phyloP scores from a whole-genome alignment of 768 basidiomycete species.

The Trichaptum fuscoviolaceum region DNA sequence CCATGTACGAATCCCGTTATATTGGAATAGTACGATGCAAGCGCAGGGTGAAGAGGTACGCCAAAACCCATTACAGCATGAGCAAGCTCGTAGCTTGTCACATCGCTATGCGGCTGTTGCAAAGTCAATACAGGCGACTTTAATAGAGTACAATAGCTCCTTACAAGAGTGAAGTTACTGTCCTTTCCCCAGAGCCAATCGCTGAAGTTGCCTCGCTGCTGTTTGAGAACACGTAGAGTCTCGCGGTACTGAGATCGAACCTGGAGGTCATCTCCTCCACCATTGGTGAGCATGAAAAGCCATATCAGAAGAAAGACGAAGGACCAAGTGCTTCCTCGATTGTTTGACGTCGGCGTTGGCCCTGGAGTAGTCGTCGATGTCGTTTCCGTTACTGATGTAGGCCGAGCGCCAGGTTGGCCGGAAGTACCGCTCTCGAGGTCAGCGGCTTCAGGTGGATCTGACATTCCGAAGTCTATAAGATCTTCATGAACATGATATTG shows the following conservation, averaged over 20 bases:
- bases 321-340: slow-evolving; percentile 61
- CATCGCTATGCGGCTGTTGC: slow-evolving; percentile 43
- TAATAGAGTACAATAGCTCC: slow-evolving; percentile 17
- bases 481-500: neutral
- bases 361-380: neutral
- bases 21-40: slow-evolving; percentile 64
- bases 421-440: slow-evolving; percentile 14
- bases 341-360: slow-evolving; percentile 21
- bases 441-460: slow-evolving; percentile 14
- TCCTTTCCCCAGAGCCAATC: slow-evolving; percentile 67
- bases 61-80: slow-evolving; percentile 43
- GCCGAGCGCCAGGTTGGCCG: slow-evolving; percentile 4
- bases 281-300: slow-evolving; percentile 75
- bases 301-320: slow-evolving; percentile 71
- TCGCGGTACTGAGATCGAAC: slow-evolving; percentile 63
- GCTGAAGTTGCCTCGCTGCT: slow-evolving; percentile 67
- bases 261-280: slow-evolving; percentile 62
- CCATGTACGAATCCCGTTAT: slow-evolving; percentile 78
- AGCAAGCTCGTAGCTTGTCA: slow-evolving; percentile 40
- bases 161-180: slow-evolving; percentile 62
- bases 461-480: neutral
- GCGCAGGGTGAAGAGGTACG: slow-evolving; percentile 35
- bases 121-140: slow-evolving; percentile 8
- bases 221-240: slow-evolving; percentile 48
- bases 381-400: neutral